A percentile compares a stretch with the other conserved stretches of the same genome.
phyloP scores from a whole-genome alignment of 2,329 filamentous ascomycete species.

The Aspergillus ruber region DNA sequence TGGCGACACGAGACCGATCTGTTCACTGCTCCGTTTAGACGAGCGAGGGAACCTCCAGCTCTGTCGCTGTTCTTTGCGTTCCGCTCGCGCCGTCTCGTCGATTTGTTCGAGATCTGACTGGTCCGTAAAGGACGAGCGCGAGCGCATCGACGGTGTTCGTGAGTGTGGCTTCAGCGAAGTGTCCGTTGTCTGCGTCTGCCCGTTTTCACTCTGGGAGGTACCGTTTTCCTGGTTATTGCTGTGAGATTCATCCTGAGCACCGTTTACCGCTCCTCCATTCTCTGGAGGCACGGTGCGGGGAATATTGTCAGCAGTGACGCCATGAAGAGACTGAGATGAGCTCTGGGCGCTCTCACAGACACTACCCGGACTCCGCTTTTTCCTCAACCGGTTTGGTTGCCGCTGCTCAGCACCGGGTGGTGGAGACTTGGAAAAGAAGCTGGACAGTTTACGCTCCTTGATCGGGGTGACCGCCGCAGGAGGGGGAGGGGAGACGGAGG shows the following conservation, averaged over 20 bases:
- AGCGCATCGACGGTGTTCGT: conserved; percentile 69
- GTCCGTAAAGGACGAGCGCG: conserved; percentile 65
- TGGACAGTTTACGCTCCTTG: conserved; percentile 62
- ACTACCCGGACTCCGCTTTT: conserved; percentile 72
- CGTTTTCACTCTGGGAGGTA: background rate
- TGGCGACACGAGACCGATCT: conserved; percentile 39
- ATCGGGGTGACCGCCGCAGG: conserved; percentile 48
- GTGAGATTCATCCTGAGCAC: conserved; percentile 20
- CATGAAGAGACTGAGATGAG: conserved; percentile 70
- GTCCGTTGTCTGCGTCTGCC: conserved; percentile 39
- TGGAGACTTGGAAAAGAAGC: conserved; percentile 62
- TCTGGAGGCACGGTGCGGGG: conserved; percentile 6
- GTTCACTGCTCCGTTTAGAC: conserved; percentile 51
- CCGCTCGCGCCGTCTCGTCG: conserved; percentile 52
- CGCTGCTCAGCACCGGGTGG: conserved; percentile 55
- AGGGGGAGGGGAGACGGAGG: conserved; percentile 36
- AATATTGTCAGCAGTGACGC: conserved; percentile 24
- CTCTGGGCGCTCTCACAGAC: conserved; percentile 84
- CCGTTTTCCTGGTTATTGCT: conserved; percentile 14
- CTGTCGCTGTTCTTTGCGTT: conserved; percentile 63
- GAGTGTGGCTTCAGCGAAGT: conserved; percentile 62
- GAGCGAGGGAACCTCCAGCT: conserved; percentile 63
- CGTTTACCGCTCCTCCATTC: background rate
- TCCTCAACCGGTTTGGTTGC: conserved; percentile 84
- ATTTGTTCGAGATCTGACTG: conserved; percentile 71